Conservation (phyloP, 192 early-diverging fungal genomes). For the Backusella parvicylindrica region DNA sequence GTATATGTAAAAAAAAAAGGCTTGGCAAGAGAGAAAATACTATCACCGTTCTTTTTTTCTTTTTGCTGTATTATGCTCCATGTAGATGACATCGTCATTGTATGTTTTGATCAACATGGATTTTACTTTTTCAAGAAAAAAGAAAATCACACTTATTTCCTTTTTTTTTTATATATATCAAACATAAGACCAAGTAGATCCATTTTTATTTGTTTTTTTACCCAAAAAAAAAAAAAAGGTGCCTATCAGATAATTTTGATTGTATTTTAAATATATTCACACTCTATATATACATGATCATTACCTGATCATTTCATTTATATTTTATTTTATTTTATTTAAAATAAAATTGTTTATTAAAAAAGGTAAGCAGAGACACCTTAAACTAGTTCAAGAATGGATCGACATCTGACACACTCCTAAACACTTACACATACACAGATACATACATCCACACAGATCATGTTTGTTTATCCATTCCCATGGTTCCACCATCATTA, state of each 20-base stretch:
- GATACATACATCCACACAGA: background rate
- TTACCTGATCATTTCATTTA: background rate
- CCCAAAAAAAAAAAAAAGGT: no score
- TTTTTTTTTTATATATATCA: background rate
- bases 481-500: no score
- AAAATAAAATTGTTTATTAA: background rate
- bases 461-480: no score
- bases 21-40: background rate
- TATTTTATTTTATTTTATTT: background rate
- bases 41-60: background rate
- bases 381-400: background rate
- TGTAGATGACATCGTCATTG: background rate
- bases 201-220: background rate
- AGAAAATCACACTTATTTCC: background rate
- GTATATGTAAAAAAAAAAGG: no score
- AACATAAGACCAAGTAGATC: background rate
- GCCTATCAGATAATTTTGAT: background rate
- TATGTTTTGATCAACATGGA: background rate
- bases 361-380: background rate
- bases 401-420: background rate
- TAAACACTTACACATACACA: background rate
- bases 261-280: background rate
- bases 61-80: background rate
- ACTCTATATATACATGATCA: no score
- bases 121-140: background rate